Percentiles rank a stretch among this genome's conserved stretches.
Conservation (phyloP, 371 early-diverging fungal genomes). For the Smittium mucronatum region DNA sequence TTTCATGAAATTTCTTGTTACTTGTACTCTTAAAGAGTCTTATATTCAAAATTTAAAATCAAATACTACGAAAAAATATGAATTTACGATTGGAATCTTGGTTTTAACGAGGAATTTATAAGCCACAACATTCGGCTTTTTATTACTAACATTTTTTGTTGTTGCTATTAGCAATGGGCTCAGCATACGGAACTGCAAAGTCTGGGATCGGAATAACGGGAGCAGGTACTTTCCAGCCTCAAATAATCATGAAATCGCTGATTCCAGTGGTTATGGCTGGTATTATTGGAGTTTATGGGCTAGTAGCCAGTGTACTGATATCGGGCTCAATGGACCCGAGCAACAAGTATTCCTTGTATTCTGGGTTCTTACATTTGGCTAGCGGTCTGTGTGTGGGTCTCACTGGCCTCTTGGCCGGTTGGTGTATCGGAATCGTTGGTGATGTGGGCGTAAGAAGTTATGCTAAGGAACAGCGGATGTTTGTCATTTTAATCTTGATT, state of each 20-base stretch:
- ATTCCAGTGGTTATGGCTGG: conserved; percentile 97
- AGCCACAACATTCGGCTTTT: too few species aligned
- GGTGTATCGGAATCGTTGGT: conserved; percentile 93
- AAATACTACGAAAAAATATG: too few species aligned
- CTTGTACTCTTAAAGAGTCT: neutral
- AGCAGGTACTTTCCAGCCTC: conserved; percentile 87
- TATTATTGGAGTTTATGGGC: conserved; percentile 95
- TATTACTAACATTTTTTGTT: neutral
- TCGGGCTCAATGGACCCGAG: conserved; percentile 45
- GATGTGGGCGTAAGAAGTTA: conserved; percentile 87
- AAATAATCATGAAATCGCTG: conserved; percentile 36
- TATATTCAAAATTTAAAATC: conserved; percentile 21
- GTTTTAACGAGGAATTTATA: too few species aligned
- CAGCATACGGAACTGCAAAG: conserved; percentile 97
- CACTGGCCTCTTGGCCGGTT: conserved; percentile 88
- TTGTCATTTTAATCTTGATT: conserved; percentile 88
- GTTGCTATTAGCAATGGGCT: conserved; percentile 54
- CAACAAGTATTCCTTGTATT: conserved; percentile 38
- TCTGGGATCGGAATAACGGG: conserved; percentile 91
- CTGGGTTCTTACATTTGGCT: conserved; percentile 80
- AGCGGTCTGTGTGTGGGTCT: conserved; percentile 90
- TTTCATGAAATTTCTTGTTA: neutral
- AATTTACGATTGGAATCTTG: neutral
- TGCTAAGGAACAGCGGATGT: conserved; percentile 86
- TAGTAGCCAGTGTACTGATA: conserved; percentile 86